A percentile compares a stretch with the other conserved stretches of the same genome.
These are phyloP conservation scores for Penicillium sp. DNA, from an alignment of 2,329 filamentous ascomycete species.

Conservation along the genomic window DNA sequence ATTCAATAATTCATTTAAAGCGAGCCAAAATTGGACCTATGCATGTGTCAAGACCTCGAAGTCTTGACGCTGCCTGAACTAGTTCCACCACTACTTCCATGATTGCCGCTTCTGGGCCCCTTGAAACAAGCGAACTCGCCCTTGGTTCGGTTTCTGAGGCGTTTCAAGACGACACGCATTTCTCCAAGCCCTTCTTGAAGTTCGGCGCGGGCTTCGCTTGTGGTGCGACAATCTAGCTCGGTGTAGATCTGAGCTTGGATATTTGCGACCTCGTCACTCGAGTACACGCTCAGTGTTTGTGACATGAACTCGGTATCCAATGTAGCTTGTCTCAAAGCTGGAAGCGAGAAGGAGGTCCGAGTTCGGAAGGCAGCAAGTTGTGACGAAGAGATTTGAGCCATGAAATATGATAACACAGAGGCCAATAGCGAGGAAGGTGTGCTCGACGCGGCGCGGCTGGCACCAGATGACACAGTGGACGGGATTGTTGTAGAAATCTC, in stretches of 20 bases:
- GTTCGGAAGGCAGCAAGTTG: conserved; percentile 76
- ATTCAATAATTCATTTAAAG: conserved; percentile 8
- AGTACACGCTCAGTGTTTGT: conserved; percentile 87
- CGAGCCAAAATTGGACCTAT: conserved; percentile 13
- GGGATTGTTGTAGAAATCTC: conserved; percentile 76
- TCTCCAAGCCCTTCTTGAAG: conserved; percentile 85
- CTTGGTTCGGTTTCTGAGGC: conserved; percentile 72
- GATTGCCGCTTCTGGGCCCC: conserved; percentile 50
- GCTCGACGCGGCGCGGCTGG: conserved; percentile 69
- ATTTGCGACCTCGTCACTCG: conserved; percentile 74
- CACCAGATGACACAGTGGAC: conserved; percentile 65
- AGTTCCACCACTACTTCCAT: conserved; percentile 18
- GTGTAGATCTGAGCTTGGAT: conserved; percentile 88
- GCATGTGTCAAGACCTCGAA: conserved; percentile 8
- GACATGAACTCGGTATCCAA: conserved; percentile 96
- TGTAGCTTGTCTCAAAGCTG: conserved; percentile 91
- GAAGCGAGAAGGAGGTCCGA: conserved; percentile 66
- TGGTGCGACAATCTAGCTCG: conserved; percentile 81
- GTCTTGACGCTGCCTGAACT: conserved; percentile 23
- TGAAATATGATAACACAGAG: conserved; percentile 78
- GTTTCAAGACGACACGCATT: conserved; percentile 83
- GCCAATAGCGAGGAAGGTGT: conserved; percentile 62
- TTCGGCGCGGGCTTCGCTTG: conserved; percentile 73
- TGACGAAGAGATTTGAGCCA: conserved; percentile 74
- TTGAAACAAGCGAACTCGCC: conserved; percentile 85